These are phyloP conservation scores for Crataegus laevigata DNA, from an alignment of 306 rosid genomes.

Conservation along the genomic window DNA sequence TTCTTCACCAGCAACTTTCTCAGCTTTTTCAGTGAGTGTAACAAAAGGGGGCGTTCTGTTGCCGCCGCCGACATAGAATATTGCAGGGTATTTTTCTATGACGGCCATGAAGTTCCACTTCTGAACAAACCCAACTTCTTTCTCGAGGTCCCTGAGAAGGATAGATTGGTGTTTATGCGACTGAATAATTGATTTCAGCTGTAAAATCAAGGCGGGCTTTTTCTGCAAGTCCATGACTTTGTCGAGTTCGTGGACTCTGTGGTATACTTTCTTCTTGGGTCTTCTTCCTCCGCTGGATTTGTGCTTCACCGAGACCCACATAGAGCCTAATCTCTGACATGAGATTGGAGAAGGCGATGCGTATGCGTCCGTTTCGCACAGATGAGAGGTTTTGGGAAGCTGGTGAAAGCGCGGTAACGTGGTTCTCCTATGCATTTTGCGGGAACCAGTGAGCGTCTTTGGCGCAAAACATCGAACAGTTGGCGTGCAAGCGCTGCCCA, in stretches of 20 bases:
- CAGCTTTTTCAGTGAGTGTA: slow-evolving; percentile 49
- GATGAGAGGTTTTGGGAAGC: background rate
- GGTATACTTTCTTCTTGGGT: slow-evolving; percentile 69
- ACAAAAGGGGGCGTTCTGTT: slow-evolving; percentile 45
- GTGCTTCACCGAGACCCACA: slow-evolving; percentile 25
- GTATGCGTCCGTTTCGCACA: background rate
- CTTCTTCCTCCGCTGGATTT: slow-evolving; percentile 69
- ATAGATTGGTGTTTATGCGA: slow-evolving; percentile 34
- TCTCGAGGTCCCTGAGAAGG: slow-evolving; percentile 66
- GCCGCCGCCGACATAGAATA: slow-evolving; percentile 55
- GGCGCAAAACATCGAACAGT: slow-evolving; percentile 17
- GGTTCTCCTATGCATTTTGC: slow-evolving; percentile 2
- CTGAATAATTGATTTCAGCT: slow-evolving; percentile 58
- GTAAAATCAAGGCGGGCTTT: slow-evolving; percentile 58
- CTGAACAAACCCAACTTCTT: slow-evolving; percentile 74
- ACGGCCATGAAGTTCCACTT: slow-evolving; percentile 87
- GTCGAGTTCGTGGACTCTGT: slow-evolving; percentile 62
- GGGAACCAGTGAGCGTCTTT: background rate
- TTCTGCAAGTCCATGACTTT: slow-evolving; percentile 68
- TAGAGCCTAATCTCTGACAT: background rate
- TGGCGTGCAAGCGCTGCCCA: background rate
- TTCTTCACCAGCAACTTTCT: slow-evolving; percentile 43
- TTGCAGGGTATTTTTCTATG: slow-evolving; percentile 54
- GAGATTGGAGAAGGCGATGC: background rate
- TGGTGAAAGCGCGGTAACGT: background rate